These are phyloP conservation scores for Elsinoe arachidis DNA, from an alignment of 2,329 filamentous ascomycete species.

Conservation along the genomic window DNA sequence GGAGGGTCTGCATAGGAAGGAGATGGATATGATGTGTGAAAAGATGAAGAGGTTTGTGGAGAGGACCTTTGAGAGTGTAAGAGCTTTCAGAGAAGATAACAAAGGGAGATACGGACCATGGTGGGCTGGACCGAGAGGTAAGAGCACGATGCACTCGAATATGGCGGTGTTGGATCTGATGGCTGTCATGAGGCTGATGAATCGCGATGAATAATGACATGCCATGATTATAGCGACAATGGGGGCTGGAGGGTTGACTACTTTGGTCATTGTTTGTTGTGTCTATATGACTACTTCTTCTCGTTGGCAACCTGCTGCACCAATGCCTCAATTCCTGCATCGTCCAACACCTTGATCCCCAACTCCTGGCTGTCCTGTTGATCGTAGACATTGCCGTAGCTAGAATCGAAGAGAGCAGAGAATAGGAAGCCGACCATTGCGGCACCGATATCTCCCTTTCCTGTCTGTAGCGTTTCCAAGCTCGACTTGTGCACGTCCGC, in stretches of 20 bases:
- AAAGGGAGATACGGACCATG: conserved; percentile 25
- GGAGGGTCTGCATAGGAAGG: conserved; percentile 9
- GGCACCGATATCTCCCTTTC: conserved; percentile 13
- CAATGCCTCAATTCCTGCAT: conserved; percentile 23
- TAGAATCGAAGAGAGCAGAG: conserved; percentile 21
- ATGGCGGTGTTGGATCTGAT: conserved; percentile 26
- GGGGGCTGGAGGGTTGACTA: not conserved
- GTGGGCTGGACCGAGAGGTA: conserved; percentile 24
- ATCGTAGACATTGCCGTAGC: conserved; percentile 27
- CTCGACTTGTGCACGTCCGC: conserved; percentile 26
- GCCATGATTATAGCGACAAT: not conserved
- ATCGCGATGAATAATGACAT: not conserved
- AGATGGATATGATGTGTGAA: conserved; percentile 16
- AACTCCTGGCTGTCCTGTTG: conserved; percentile 31
- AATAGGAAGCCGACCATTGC: conserved; percentile 26
- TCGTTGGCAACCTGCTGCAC: conserved; percentile 23
- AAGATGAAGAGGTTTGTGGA: conserved; percentile 19
- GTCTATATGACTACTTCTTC: not conserved
- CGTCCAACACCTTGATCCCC: conserved; percentile 26
- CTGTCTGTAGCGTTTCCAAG: conserved; percentile 24
- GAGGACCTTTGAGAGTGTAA: conserved; percentile 20
- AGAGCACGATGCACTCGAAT: conserved; percentile 23
- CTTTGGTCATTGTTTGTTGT: not conserved
- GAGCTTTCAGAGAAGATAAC: conserved; percentile 21
- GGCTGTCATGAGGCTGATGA: conserved; percentile 21